Evolutionary conservation across 2,329 filamentous ascomycete species (phyloP).

Genomic region (Ascomycota sp.): DNA sequence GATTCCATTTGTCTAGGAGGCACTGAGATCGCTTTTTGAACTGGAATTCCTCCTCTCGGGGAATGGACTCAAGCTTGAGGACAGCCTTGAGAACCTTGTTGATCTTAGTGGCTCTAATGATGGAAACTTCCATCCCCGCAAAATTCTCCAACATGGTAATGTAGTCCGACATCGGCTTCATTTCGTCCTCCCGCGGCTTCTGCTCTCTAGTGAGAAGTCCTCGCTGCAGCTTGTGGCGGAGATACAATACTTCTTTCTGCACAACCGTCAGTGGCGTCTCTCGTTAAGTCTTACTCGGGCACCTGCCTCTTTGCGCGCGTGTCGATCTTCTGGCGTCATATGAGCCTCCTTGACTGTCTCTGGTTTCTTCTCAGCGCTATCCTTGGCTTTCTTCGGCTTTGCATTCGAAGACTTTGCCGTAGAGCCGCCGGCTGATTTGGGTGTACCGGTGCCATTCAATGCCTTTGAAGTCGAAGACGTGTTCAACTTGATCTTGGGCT

Average conservation of each 20-base stretch:
- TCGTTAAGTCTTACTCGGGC: not conserved
- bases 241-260: constrained; percentile 64
- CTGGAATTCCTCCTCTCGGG: constrained; percentile 66
- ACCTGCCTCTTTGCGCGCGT: constrained; percentile 34
- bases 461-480: constrained; percentile 46
- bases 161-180: constrained; percentile 56
- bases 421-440: constrained; percentile 34
- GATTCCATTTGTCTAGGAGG: constrained; percentile 76
- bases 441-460: constrained; percentile 34
- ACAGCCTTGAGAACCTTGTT: constrained; percentile 96
- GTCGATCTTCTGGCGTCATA: constrained; percentile 33
- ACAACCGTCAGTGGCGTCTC: constrained; percentile 11
- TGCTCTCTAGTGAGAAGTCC: constrained; percentile 71
- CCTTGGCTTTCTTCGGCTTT: constrained; percentile 33
- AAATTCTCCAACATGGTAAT: constrained; percentile 60
- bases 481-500: constrained; percentile 43
- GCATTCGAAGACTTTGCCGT: constrained; percentile 30
- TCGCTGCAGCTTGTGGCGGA: constrained; percentile 86
- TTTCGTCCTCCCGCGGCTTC: constrained; percentile 67
- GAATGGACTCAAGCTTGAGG: constrained; percentile 66
- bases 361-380: constrained; percentile 32
- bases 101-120: constrained; percentile 84
- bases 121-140: constrained; percentile 62
- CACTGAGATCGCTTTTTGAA: constrained; percentile 69
- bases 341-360: constrained; percentile 32